A percentile compares a stretch with the other conserved stretches of the same genome.
phyloP scores from a whole-genome alignment of 306 rosid species.

The Malus asiatica region DNA sequence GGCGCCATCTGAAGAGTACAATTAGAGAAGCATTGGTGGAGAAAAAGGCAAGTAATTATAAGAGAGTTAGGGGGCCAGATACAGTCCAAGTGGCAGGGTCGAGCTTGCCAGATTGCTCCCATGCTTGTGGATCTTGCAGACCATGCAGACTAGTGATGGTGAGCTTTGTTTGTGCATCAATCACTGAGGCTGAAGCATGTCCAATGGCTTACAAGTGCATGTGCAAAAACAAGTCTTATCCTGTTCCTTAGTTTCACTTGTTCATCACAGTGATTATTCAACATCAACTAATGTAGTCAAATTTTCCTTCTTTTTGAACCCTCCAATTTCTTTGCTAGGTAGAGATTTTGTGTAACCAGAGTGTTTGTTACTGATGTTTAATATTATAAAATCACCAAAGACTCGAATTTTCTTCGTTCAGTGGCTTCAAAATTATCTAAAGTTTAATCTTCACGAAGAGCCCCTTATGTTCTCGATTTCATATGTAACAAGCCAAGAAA shows the following conservation, averaged over 20 bases:
- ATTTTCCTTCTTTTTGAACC: background rate
- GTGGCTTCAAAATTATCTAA: background rate
- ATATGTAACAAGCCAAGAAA: background rate
- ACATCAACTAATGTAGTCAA: background rate
- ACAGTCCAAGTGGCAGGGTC: slow-evolving; percentile 69
- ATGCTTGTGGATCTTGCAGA: slow-evolving; percentile 75
- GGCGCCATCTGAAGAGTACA: background rate
- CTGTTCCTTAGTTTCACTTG: slow-evolving; percentile 47
- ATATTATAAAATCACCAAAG: background rate
- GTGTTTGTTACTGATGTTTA: background rate
- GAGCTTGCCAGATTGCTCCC: slow-evolving; percentile 72
- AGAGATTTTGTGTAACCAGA: slow-evolving; percentile 11
- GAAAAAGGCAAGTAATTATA: background rate
- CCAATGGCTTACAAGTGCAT: slow-evolving; percentile 94
- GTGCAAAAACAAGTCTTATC: slow-evolving; percentile 75
- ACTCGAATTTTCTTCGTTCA: background rate
- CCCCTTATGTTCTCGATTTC: background rate
- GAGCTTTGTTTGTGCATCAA: slow-evolving; percentile 63
- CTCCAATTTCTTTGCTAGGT: background rate
- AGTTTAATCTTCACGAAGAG: background rate
- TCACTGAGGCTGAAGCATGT: slow-evolving; percentile 75
- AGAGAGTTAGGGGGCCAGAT: slow-evolving; percentile 17
- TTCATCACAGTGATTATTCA: background rate
- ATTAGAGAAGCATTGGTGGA: slow-evolving; percentile 4
- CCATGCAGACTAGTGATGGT: slow-evolving; percentile 76